Evolutionary conservation across 345 rosid species (phyloP), one percentile per base, ranked within the genome.

Genomic region (Linum lewisii): DNA sequence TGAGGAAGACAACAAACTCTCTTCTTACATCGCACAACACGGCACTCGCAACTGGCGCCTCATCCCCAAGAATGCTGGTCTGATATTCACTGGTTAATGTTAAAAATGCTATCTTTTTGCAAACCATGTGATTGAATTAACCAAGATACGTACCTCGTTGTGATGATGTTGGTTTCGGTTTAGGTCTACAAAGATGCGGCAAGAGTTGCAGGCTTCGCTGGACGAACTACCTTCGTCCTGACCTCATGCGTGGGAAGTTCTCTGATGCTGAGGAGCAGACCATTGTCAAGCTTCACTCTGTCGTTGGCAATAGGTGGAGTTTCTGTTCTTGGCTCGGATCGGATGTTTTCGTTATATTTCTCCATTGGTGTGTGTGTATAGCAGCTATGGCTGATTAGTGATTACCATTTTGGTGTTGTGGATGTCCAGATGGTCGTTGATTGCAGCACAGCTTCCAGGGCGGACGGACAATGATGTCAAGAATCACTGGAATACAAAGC

Each of bases 21-120:
- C 96, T 59, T 87, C 99, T 24, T 90, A 87, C 69, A 82, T 93
- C 37, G 82, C 95, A 68, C 88, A 90, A 71, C 97, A 87, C 23
- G 97, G 97, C 58, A 89, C 95, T 68, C 79, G 97, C 21, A 87
- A 85, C 77, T 89, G 97, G 92, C 92, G 92, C 22, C 96, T 93
- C 75, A 87, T 89, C 63, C 99, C 99, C 62, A 85, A 93, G 76
- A 93, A 87, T 29, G 97, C 92, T 11, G 92, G 92, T 93, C 63
- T 49, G 58, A 65, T 1, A 22, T 19, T 16, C 24, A 51, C 11
- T 19, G 23, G 19, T n/a, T 19, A 19, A 51, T 22, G 24, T n/a
- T 22, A 51, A 2, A 26, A 2, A 51, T 51, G 13, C 3, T 19
- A 22, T 37, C 6, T 36, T 29, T 7, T 8, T 21, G 14, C 21